phyloP scores from a whole-genome alignment of 225 moss, liverwort and hornwort genomes.

The Pseudoscleropodium purum region DNA sequence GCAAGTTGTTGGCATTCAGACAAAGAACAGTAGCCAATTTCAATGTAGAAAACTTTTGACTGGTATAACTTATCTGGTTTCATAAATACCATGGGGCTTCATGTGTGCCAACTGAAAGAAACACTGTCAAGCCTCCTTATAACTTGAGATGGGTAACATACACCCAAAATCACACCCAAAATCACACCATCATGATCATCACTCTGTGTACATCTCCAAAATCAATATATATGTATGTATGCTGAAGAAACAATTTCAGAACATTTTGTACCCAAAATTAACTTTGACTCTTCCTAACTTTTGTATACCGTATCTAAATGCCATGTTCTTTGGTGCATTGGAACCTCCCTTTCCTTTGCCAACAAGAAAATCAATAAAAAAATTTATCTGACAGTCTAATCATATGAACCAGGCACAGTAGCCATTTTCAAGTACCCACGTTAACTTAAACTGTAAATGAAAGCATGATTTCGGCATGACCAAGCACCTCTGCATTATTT shows the following conservation, averaged over 20 bases:
- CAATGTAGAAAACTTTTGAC: background rate
- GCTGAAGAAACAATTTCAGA: rapidly evolving
- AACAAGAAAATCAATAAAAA: background rate
- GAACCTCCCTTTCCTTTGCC: background rate
- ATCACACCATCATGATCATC: background rate
- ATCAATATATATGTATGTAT: rapidly evolving
- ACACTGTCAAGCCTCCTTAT: background rate
- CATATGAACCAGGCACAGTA: background rate
- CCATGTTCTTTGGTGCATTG: background rate
- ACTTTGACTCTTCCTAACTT: background rate
- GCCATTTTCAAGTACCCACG: background rate
- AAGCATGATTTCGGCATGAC: background rate
- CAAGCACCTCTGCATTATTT: background rate
- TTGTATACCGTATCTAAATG: background rate
- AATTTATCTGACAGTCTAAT: too few species aligned
- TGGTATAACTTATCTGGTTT: background rate
- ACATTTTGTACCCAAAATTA: too few species aligned
- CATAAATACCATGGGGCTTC: background rate
- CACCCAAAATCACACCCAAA: background rate
- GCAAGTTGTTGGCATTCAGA: background rate
- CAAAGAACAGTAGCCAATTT: background rate
- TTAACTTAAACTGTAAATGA: background rate
- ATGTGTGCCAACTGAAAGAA: background rate
- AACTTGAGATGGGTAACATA: too few species aligned
- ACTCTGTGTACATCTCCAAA: background rate